These are phyloP conservation scores for Pseudohalonectria lignicola DNA, from an alignment of 2,329 filamentous ascomycete genomes.

Conservation along the genomic window DNA sequence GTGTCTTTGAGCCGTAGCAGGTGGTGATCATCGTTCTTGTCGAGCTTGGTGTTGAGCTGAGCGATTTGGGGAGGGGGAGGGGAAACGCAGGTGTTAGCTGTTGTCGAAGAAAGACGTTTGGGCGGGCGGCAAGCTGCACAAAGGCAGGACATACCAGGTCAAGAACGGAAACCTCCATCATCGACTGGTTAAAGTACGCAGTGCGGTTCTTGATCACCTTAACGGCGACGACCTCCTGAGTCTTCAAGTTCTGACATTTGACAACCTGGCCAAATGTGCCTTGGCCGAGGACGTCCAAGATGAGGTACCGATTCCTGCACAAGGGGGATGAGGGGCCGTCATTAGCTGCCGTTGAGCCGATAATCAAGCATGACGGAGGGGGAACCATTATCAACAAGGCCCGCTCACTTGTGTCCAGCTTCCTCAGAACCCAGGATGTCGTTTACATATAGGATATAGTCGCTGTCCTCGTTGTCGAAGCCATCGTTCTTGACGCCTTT, in stretches of 20 bases:
- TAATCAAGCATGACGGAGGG: too few relatives aligned
- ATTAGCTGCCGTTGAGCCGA: background rate
- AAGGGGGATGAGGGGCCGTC: constrained; percentile 6
- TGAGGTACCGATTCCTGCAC: constrained; percentile 80
- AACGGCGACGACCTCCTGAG: constrained; percentile 94
- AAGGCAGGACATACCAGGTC: constrained; percentile 57
- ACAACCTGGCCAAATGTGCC: constrained; percentile 98
- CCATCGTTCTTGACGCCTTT: constrained; percentile 98
- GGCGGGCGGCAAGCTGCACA: too few relatives aligned
- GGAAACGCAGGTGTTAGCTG: too few relatives aligned
- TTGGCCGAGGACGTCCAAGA: constrained; percentile 91
- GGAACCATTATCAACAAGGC: too few relatives aligned
- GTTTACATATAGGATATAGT: constrained; percentile 98
- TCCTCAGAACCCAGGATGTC: constrained; percentile 97
- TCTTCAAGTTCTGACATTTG: constrained; percentile 97
- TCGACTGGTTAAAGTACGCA: constrained; percentile 98
- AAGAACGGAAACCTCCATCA: constrained; percentile 99
- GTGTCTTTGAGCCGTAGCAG: constrained; percentile 90
- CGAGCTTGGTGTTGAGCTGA: constrained; percentile 95
- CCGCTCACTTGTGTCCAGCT: constrained; percentile 81
- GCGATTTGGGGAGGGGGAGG: background rate
- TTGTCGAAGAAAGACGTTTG: too few relatives aligned
- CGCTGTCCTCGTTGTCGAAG: constrained; percentile 97
- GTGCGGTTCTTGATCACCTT: constrained; percentile 99
- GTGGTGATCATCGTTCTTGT: constrained; percentile 98